Conservation (phyloP, 805 yeast genomes). For the Saccharomyces cerevisiae region DNA sequence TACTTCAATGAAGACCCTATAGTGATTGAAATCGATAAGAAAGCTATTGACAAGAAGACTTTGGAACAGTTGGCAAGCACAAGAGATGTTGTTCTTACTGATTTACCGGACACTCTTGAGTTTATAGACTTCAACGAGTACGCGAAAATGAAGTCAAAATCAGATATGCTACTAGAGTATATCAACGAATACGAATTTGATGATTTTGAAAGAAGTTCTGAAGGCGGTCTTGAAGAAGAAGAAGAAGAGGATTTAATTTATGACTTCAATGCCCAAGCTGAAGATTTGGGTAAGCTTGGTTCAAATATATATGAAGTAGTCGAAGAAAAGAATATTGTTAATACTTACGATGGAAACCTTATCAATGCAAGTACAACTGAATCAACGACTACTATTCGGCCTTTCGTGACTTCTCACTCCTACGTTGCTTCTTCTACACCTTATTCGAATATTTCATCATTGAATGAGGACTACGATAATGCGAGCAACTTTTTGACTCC, state of each 20-base stretch:
- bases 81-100: slow-evolving; percentile 22
- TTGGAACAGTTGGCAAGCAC: slow-evolving; percentile 14
- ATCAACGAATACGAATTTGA: background rate
- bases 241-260: background rate
- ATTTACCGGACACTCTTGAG: slow-evolving; percentile 23
- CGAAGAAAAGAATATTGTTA: background rate
- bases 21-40: slow-evolving; percentile 13
- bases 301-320: background rate
- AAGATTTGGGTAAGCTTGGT: background rate
- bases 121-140: slow-evolving; percentile 21
- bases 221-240: background rate
- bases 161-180: background rate
- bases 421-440: background rate
- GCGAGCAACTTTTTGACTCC: slow-evolving; percentile 10
- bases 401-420: background rate
- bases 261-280: background rate
- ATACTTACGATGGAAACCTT: background rate
- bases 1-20: slow-evolving; percentile 7
- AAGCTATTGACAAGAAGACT: slow-evolving; percentile 16
- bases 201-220: background rate
- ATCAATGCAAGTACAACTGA: background rate
- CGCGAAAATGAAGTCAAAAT: slow-evolving; percentile 3
- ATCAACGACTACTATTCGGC: background rate
- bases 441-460: background rate
- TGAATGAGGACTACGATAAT: slow-evolving; percentile 4